phyloP scores from a whole-genome alignment of 163 green algal species.

The Trebouxiophyceae sp. region DNA sequence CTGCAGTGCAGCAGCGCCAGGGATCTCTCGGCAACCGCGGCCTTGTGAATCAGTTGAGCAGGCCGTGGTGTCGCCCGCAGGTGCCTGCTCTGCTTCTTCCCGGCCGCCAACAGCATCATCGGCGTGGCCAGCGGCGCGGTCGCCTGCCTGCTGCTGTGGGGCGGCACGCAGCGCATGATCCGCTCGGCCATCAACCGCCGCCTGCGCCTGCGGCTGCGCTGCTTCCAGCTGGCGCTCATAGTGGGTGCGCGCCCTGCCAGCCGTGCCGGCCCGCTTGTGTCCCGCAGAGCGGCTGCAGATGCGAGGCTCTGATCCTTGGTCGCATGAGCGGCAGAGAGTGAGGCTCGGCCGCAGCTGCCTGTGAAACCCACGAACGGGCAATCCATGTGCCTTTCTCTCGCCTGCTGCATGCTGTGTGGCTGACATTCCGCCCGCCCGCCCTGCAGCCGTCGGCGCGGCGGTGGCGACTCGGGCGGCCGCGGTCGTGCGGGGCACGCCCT shows the following conservation, averaged over 20 bases:
- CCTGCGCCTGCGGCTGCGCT: constrained; percentile 15
- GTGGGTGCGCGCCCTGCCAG: constrained; percentile 3
- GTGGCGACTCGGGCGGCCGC: background rate
- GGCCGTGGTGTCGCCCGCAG: constrained; percentile 1
- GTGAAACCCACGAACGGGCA: too few species aligned
- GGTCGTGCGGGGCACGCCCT: constrained; percentile 8
- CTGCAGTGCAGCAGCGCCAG: too few species aligned
- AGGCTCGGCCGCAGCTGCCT: too few species aligned
- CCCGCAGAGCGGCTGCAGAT: too few species aligned
- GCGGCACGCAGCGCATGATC: constrained; percentile 3
- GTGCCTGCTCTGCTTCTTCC: constrained; percentile 19
- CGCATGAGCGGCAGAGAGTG: too few species aligned
- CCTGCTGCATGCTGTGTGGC: too few species aligned
- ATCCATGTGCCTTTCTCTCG: too few species aligned
- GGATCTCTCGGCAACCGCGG: too few species aligned
- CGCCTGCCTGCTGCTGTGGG: constrained; percentile 2
- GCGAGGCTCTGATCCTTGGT: too few species aligned
- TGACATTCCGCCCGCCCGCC: too few species aligned
- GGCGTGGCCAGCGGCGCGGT: constrained; percentile 2
- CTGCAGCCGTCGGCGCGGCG: constrained; percentile 9
- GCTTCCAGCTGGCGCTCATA: constrained; percentile 6
- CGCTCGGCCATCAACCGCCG: constrained; percentile 16
- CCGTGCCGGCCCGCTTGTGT: too few species aligned
- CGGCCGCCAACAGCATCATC: constrained; percentile 18
- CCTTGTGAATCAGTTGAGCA: background rate